Evolutionary conservation across 2,329 filamentous ascomycete genomes (phyloP).

Genomic region (Aschersonia sp.): DNA sequence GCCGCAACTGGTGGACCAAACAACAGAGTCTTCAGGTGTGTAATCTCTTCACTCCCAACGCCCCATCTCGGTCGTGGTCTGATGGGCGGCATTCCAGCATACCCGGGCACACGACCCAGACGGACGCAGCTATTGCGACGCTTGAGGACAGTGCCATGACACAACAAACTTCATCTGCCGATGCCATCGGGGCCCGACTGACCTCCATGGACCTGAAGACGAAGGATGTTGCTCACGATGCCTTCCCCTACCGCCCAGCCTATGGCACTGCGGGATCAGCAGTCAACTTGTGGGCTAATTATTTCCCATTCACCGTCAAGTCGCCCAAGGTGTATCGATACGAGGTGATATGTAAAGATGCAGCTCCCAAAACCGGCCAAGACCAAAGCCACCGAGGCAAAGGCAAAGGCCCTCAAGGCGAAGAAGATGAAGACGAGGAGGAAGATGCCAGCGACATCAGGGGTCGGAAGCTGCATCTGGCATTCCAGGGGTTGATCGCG

Average conservation of each 20-base stretch:
- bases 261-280: slow-evolving; percentile 28
- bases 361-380: not conserved
- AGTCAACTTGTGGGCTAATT: slow-evolving; percentile 39
- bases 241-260: slow-evolving; percentile 32
- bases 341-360: slow-evolving; percentile 21
- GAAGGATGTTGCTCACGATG: slow-evolving; percentile 8
- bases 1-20: slow-evolving; percentile 6
- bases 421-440: slow-evolving; percentile 5
- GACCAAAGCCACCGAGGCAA: slow-evolving; percentile 5
- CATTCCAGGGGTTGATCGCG: slow-evolving; percentile 23
- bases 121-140: slow-evolving; percentile 13
- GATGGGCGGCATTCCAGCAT: slow-evolving; percentile 8
- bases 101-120: slow-evolving; percentile 7
- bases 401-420: slow-evolving; percentile 17
- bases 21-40: slow-evolving; percentile 5
- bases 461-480: slow-evolving; percentile 26
- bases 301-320: slow-evolving; percentile 29
- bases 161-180: slow-evolving; percentile 12
- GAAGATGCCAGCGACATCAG: slow-evolving; percentile 17
- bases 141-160: slow-evolving; percentile 27
- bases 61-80: not conserved
- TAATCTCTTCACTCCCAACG: not conserved
- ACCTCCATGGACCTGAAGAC: slow-evolving; percentile 16
- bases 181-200: slow-evolving; percentile 20
- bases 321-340: slow-evolving; percentile 28